Percentiles rank a stretch among this genome's conserved stretches.
Evolutionary conservation across 2,329 filamentous ascomycete genomes (phyloP).

Genomic region (Curvularia verruculosa): DNA sequence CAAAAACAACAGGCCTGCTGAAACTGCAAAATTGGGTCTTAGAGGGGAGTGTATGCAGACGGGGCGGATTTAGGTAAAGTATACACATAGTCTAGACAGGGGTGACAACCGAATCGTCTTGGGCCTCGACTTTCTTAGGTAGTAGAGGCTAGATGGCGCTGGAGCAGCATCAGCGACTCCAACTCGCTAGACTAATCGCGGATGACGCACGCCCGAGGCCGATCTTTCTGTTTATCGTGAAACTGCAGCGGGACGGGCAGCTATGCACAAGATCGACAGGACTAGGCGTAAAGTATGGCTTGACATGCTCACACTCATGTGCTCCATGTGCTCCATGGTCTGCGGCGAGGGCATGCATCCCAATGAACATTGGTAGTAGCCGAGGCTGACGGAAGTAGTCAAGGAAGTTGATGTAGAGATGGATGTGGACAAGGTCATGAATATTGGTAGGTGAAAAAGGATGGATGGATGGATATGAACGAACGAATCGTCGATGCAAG

Average conservation of each 20-base stretch:
- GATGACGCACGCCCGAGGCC: not conserved
- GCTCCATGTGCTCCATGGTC: not conserved
- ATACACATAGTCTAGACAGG: not conserved
- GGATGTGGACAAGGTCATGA: not conserved
- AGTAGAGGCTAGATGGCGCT: not conserved
- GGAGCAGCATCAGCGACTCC: not conserved
- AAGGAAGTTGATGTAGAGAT: not conserved
- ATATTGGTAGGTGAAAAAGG: not conserved
- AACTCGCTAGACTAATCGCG: not conserved
- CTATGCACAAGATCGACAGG: not conserved
- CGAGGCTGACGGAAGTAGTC: not conserved
- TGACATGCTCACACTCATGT: too few species aligned
- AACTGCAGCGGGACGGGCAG: constrained; percentile 1
- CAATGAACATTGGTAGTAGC: not conserved
- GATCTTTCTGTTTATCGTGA: constrained; percentile 1
- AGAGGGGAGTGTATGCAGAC: not conserved
- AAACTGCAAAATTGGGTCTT: not conserved
- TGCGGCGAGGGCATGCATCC: not conserved
- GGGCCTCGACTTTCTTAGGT: not conserved
- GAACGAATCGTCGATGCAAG: not conserved
- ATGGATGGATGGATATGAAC: not conserved
- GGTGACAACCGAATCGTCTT: not conserved
- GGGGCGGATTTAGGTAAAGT: not conserved
- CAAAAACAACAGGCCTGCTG: not conserved
- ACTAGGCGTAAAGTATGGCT: not conserved